These are phyloP conservation scores for Cardamine occulta DNA, from an alignment of 345 rosid species.

Conservation along the genomic window DNA sequence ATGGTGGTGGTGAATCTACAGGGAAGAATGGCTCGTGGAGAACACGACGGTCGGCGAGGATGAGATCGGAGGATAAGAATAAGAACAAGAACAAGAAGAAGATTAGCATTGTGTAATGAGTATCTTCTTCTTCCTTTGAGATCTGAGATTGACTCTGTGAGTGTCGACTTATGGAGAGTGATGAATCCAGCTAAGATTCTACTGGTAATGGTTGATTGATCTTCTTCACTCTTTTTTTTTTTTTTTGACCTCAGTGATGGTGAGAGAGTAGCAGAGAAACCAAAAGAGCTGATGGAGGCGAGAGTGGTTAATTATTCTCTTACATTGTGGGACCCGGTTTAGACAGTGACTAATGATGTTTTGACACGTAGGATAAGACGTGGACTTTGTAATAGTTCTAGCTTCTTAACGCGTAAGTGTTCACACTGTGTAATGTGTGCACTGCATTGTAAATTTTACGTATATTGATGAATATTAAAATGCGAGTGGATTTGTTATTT, in stretches of 20 bases:
- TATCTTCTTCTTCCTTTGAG: constrained; percentile 7
- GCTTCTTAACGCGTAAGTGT: background rate
- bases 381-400: constrained; percentile 40
- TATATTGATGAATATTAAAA: constrained; percentile 3
- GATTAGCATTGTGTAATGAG: constrained; percentile 52
- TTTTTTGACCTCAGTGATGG: constrained; percentile 20
- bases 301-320: constrained; percentile 38
- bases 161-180: background rate
- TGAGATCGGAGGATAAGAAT: constrained; percentile 14
- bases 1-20: constrained; percentile 49
- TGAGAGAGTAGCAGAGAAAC: constrained; percentile 29
- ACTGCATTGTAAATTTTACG: constrained; percentile 13
- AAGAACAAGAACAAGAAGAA: constrained; percentile 23
- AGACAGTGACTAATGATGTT: constrained; percentile 11
- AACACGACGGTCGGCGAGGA: constrained; percentile 52
- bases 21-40: constrained; percentile 86
- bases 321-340: constrained; percentile 26
- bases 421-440: constrained; percentile 14
- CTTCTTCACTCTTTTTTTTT: constrained; percentile 18
- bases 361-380: constrained; percentile 23
- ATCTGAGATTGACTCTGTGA: constrained; percentile 6
- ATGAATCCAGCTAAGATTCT: constrained; percentile 85
- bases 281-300: constrained; percentile 27
- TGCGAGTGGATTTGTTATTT: constrained; percentile 12
- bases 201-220: constrained; percentile 46